A percentile compares a stretch with the other conserved stretches of the same genome.
These are phyloP conservation scores for Paramecium octaurelia DNA, from an alignment of 73 alveolate genomes.

Conservation along the genomic window DNA sequence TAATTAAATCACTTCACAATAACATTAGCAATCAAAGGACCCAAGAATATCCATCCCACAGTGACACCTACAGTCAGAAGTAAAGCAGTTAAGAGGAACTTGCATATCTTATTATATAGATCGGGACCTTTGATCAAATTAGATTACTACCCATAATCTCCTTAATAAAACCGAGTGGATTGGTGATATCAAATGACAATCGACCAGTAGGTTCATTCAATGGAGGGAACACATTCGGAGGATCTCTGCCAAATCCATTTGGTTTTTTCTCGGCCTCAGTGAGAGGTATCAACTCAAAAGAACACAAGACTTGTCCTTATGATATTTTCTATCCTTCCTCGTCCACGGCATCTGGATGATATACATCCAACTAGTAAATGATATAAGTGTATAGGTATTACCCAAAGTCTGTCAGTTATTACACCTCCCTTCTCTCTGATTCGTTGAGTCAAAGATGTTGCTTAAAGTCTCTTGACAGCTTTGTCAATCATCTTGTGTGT, in stretches of 20 bases:
- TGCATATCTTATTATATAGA: conserved; percentile 46
- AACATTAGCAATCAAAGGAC: conserved; percentile 55
- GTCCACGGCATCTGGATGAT: conserved; percentile 77
- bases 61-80: conserved; percentile 20
- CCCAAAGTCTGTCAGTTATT: conserved; percentile 69
- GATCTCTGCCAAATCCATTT: conserved; percentile 79
- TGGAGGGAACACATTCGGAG: conserved; percentile 79
- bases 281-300: conserved; percentile 72
- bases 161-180: conserved; percentile 50
- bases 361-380: conserved; percentile 54
- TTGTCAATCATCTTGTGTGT: conserved; percentile 66
- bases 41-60: conserved; percentile 58
- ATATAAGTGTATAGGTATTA: conserved; percentile 14
- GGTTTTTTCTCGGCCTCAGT: conserved; percentile 59
- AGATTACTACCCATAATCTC: neutral
- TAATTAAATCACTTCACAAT: conserved; percentile 39
- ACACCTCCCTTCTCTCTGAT: conserved; percentile 58
- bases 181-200: conserved; percentile 62
- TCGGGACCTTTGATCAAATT: conserved; percentile 51
- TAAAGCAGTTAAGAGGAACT: neutral
- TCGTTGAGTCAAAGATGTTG: conserved; percentile 62
- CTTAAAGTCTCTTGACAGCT: conserved; percentile 67
- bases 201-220: conserved; percentile 81
- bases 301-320: conserved; percentile 70
- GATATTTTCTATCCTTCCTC: conserved; percentile 66